Evolutionary conservation across 495 filamentous ascomycete genomes (phyloP), one percentile per base, ranked within the genome.

Genomic region (Daldinia bambusicola): DNA sequence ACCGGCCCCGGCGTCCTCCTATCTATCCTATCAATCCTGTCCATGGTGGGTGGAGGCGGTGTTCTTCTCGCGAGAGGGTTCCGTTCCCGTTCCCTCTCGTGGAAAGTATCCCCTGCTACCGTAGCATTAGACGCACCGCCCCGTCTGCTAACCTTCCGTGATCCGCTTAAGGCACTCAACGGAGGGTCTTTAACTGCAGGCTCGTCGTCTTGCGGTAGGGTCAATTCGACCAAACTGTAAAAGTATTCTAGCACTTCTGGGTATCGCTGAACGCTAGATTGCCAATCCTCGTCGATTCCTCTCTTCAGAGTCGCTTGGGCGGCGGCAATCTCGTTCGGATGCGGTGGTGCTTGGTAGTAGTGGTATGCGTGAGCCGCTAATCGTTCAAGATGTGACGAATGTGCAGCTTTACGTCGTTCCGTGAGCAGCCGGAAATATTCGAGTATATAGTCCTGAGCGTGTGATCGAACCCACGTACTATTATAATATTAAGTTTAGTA

Each of bases 171-270:
- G 57, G 85, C 84, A 71, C 83, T 85, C 57, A 88, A 75, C 7
- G 86, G 86, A 55, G 85, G 86, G 67, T 88, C 85, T 67, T 84
- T 84, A 52, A 88, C 84, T 32, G 79, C 79, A 1, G 80, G 75
- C 36, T 87, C 85, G 61, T 86, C 81, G 51, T 88, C 85, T 22
- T 78, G 74, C 0, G 89, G 89, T 6, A 90, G 76, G 48, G 81
- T 84, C 61, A 91, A 68, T 67, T 90, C 87, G 14, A 91, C 85
- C 30, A 90, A 79, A 62, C 85, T 83, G 80, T 86, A 92, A 71
- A 89, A 92, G 74, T 92, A 90, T 78, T 92, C 89, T 41, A 93
- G 81, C 30, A 92, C 89, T 72, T 92, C 89, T 4, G 90, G 90
- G 68, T 93, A 93, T 57, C 86, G 82, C 59, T 91, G 87, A 38